Base-by-base conservation (phyloP, 495 filamentous ascomycete species). In the Xylaria castorea region DNA sequence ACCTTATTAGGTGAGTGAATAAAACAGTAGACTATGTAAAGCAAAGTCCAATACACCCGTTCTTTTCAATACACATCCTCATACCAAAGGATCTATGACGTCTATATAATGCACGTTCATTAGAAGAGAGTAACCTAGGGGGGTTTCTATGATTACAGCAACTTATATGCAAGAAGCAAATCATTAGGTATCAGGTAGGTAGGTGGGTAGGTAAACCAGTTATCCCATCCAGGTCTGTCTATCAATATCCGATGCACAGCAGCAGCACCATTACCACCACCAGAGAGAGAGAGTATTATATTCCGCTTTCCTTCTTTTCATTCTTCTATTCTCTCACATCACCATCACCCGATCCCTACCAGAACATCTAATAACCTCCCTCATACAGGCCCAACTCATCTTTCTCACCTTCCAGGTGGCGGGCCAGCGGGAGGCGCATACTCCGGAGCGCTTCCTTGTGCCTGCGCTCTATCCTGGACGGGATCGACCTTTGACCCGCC, bases 401-500 rank as follows among this genome's bases (percentile, higher is more conserved):
- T 40, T 57, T n/a, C n/a, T n/a, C 3, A 57, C 5, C 34, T 48
- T 2, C 20, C 63, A 50, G 83, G 84, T 8, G 86, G 85, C 11
- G 86, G 84, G 60, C 85, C 85, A 18, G 83, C 66, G 14, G 86
- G 84, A 1, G 85, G 82, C 32, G 77, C 78, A 70, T 80, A 82
- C n/a, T 84, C 84, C 73, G 14, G 76, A 46, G 60, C 77, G 62
- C 57, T 75, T 16, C 53, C 44, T 73, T n/a, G 75, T 60, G 68
- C 68, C 60, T 75, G 79, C 9, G 76, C 27, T 77, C 76, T 14
- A 73, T 65, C 81, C 77, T 92, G 89, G 14, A 81, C 78, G 16
- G 89, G 87, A 71, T 90, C 83, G 22, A 87, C 80, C 81, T 93
- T 93, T 16, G 86, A 82, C 82, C 84, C 71, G 85, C 85, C 82